A percentile compares a stretch with the other conserved stretches of the same genome.
These are phyloP conservation scores for Umbelopsis isabellina DNA, from an alignment of 192 early-diverging fungal genomes.

Conservation along the genomic window DNA sequence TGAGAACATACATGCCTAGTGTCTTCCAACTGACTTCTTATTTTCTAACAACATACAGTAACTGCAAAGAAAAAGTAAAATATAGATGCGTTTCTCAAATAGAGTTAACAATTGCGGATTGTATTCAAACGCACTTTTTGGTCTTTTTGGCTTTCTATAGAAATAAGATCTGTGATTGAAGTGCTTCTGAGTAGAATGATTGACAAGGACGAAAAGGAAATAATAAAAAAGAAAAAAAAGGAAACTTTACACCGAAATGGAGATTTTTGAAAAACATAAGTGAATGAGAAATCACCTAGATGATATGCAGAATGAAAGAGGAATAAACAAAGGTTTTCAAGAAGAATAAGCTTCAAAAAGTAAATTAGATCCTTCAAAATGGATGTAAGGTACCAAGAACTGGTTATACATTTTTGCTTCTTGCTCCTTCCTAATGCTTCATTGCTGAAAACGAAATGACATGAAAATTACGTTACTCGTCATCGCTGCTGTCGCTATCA, in stretches of 20 bases:
- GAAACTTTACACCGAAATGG: conserved; percentile 11
- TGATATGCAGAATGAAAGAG: conserved; percentile 2
- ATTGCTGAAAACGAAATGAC: background rate
- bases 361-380: background rate
- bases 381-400: conserved; percentile 1
- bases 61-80: conserved; percentile 17
- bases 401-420: background rate
- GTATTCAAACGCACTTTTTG: conserved; percentile 8
- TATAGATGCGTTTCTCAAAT: background rate
- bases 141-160: background rate
- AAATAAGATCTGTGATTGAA: background rate
- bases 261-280: background rate
- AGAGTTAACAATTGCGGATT: background rate
- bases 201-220: no score
- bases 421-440: background rate
- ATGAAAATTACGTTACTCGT: conserved; percentile 21
- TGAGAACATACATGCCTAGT: background rate
- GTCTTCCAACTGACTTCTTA: background rate
- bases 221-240: background rate
- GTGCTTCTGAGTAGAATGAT: background rate
- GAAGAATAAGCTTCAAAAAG: background rate
- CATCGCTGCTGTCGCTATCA: conserved; percentile 28
- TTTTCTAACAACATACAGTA: background rate
- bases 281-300: conserved; percentile 11
- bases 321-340: background rate